Evolutionary conservation across 768 basidiomycete genomes (phyloP).

Genomic region (Pulveroboletus sp.): DNA sequence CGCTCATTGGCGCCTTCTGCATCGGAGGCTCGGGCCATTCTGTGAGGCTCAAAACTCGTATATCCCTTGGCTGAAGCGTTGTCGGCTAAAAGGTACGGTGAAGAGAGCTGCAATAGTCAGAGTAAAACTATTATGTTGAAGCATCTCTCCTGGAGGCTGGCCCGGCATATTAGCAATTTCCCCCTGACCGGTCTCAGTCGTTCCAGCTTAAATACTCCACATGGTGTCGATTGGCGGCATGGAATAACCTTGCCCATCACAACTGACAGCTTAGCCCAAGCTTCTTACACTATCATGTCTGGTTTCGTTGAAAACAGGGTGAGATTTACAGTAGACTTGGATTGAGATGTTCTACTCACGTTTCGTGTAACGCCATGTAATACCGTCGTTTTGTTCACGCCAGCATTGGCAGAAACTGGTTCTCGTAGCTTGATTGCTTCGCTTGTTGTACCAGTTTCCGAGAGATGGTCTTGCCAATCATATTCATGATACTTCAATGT

Average conservation of each 20-base stretch:
- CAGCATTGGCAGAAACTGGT: constrained; percentile 38
- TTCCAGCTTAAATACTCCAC: constrained; percentile 17
- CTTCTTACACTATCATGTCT: constrained; percentile 30
- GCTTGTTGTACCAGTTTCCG: constrained; percentile 33
- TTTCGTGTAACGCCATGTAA: constrained; percentile 33
- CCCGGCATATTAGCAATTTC: constrained; percentile 39
- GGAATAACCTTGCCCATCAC: constrained; percentile 28
- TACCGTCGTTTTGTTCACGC: constrained; percentile 23
- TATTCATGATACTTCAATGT: not conserved
- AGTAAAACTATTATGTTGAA: no score
- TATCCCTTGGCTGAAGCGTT: no score
- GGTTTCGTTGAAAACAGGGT: constrained; percentile 25
- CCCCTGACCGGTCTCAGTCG: constrained; percentile 27
- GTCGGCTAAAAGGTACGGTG: no score
- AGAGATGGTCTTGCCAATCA: constrained; percentile 30
- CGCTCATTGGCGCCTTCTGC: no score
- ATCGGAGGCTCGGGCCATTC: no score
- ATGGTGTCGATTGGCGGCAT: constrained; percentile 36
- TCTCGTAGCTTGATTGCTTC: constrained; percentile 37
- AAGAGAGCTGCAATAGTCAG: no score
- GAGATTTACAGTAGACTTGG: constrained; percentile 36
- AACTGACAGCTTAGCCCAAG: constrained; percentile 21
- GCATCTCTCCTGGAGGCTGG: no score
- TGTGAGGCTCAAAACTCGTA: no score
- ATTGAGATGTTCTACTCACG: not conserved